Base-by-base conservation (phyloP, 2,329 filamentous ascomycete genomes). In the Elsinoe fawcettii region DNA sequence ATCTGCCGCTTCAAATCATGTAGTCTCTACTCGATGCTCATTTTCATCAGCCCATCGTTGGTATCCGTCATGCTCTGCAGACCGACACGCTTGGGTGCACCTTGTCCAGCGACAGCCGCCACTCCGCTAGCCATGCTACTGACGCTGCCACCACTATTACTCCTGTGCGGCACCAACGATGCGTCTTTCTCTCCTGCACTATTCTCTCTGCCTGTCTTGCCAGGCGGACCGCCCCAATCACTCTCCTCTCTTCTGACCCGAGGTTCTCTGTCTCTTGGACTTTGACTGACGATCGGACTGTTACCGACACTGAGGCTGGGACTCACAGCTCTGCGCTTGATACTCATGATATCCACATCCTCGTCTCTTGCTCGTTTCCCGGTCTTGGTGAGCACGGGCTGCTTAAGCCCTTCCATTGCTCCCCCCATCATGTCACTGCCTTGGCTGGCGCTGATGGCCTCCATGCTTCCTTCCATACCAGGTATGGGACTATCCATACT, bases 21-120 rank as follows among this genome's bases (percentile, higher is more conserved):
- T 16, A 4, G 11, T 25, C n/a, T 11, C 73, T 75, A 96, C 70
- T 96, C 91, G 66, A 96, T 96, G 71, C 88, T 96, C 88, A 97
- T 93, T 66, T 92, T 90, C 86, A 96, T 96, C 62, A 96, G 78
- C 1, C 90, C 88, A 70, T 96, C 92, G 68, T 90, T 90, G n/a
- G 92, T 92, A 71, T 96, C 92, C 16, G 83, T 87, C 91, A 97
- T 96, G 1, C 91, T 90, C 72, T 96, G 91, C 63, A 95, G 80
- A 7, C 90, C 90, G 12, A 95, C 78, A 32, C 88, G 61, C 77
- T 85, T 80, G 27, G 71, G 55, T 3, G 51, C 59, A 46, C 22
- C 65, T 18, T 7, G 22, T 14, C 23, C 54, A 3, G 22, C 20
- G 62, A n/a, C 67, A 66, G 8, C 66, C 59, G 58, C 37, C 12